phyloP scores from a whole-genome alignment of 1,139 yeast genomes.

The Geotrichum macrosporum region DNA sequence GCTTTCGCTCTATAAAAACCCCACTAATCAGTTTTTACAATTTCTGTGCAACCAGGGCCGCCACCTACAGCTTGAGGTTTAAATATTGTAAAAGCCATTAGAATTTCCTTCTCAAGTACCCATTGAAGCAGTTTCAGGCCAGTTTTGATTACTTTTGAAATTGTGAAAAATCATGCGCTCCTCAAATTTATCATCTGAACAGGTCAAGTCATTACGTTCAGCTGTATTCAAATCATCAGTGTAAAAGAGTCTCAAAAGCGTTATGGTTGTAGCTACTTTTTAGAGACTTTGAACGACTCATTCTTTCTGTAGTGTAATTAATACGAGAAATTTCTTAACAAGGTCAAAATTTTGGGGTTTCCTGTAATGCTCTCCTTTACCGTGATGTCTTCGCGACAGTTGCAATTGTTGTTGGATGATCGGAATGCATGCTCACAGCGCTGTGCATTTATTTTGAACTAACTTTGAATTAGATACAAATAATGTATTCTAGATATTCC shows the following conservation, averaged over 20 bases:
- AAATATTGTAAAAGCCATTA: constrained; percentile 42
- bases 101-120: constrained; percentile 28
- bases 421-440: too few relatives aligned
- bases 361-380: too few relatives aligned
- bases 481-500: too few relatives aligned
- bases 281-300: too few relatives aligned
- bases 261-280: too few relatives aligned
- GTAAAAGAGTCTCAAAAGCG: constrained; percentile 40
- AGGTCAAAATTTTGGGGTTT: too few relatives aligned
- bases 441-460: too few relatives aligned
- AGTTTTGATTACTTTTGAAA: constrained; percentile 35
- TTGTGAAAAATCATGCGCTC: constrained; percentile 31
- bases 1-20: constrained; percentile 38
- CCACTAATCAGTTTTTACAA: constrained; percentile 33
- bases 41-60: constrained; percentile 39
- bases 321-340: too few relatives aligned
- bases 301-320: too few relatives aligned
- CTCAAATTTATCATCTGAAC: constrained; percentile 38
- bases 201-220: constrained; percentile 35
- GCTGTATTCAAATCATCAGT: constrained; percentile 38
- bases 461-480: too few relatives aligned
- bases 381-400: too few relatives aligned
- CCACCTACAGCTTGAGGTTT: constrained; percentile 39
- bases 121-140: constrained; percentile 32
- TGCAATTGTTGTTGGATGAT: too few relatives aligned